Base-by-base conservation (phyloP, 148 eudicot genomes). In the Diospyros lotus region DNA sequence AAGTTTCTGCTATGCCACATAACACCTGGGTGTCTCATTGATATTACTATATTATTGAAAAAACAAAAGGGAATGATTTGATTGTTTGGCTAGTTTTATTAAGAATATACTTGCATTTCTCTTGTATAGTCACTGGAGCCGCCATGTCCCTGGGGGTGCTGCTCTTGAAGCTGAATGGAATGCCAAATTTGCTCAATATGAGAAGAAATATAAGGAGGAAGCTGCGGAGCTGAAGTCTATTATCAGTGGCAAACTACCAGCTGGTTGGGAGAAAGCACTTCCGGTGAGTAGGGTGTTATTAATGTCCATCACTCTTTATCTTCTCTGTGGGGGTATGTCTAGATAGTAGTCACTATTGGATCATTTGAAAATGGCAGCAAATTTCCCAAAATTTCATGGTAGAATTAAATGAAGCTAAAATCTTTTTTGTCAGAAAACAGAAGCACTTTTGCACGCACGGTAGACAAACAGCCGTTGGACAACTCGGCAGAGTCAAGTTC, bases 221-320 rank as follows among this genome's bases (percentile, higher is more conserved):
- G 94, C 94, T 64, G 88, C 86, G 28, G 94, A 90, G 71, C 76
- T 92, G 76, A 92, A 92, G 83, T 84, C 91, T 62, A 88, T 92
- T 75, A 78, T 79, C 78, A 86, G 79, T 28, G 94, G 97, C 41
- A 86, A 85, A 77, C 73, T 90, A 6, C 91, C 97, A 42, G 81
- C 91, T 79, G 94, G 89, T 42, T 92, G 97, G 97, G 97, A 92
- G 80, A 90, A 90, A 59, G 91, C 93, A 75, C 90, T 92, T 74
- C 97, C 97, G 54, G 97, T 92, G 60, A 90, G 97, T 85, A 55
- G 44, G 75, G 50, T 6, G 52, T 59, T 60, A 15, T 14, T 67
- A 4, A 9, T 42, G 28, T 65, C 58, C 5, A 3, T 66, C 42
- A 6, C 69, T 66, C 39, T 65, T n/a, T 56, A 2, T 18, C 42